phyloP scores from a whole-genome alignment of 352 stramenopile species.

The Phytophthora palmivora region DNA sequence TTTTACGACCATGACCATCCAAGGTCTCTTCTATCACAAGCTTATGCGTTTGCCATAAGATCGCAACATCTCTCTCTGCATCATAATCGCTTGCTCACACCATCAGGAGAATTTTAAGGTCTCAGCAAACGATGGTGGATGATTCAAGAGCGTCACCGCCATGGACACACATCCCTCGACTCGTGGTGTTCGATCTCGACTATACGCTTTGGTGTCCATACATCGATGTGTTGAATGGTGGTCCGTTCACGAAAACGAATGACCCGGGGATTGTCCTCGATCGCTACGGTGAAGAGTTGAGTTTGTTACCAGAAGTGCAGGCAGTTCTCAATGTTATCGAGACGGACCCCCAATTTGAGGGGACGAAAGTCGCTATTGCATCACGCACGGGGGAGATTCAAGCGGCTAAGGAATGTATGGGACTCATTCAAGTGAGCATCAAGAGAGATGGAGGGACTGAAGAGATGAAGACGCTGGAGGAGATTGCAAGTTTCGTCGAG shows the following conservation, averaged over 20 bases:
- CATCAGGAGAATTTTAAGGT: neutral
- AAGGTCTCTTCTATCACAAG: too few species aligned
- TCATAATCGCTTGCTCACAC: conserved; percentile 14
- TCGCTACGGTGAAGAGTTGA: conserved; percentile 69
- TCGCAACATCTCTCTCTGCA: too few species aligned
- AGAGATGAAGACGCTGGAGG: conserved; percentile 47
- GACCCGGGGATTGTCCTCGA: conserved; percentile 71
- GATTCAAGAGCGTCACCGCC: conserved; percentile 16
- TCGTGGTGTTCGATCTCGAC: conserved; percentile 84
- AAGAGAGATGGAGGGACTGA: neutral
- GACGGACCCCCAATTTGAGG: conserved; percentile 67
- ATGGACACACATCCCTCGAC: conserved; percentile 60
- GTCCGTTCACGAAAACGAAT: conserved; percentile 69
- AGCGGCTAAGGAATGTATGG: conserved; percentile 78
- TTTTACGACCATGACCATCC: too few species aligned
- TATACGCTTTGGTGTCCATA: conserved; percentile 87
- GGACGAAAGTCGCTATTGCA: conserved; percentile 57
- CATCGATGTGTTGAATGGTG: conserved; percentile 73
- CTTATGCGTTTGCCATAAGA: too few species aligned
- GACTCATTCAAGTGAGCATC: conserved; percentile 55
- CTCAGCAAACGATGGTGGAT: neutral
- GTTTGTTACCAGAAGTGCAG: conserved; percentile 67
- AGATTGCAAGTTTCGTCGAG: conserved; percentile 66
- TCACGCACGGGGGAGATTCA: conserved; percentile 75
- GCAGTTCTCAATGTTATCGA: conserved; percentile 71